Percentiles rank a stretch among this genome's conserved stretches.
These are phyloP conservation scores for Claviceps sp. DNA, from an alignment of 2,329 filamentous ascomycete genomes.

Conservation along the genomic window DNA sequence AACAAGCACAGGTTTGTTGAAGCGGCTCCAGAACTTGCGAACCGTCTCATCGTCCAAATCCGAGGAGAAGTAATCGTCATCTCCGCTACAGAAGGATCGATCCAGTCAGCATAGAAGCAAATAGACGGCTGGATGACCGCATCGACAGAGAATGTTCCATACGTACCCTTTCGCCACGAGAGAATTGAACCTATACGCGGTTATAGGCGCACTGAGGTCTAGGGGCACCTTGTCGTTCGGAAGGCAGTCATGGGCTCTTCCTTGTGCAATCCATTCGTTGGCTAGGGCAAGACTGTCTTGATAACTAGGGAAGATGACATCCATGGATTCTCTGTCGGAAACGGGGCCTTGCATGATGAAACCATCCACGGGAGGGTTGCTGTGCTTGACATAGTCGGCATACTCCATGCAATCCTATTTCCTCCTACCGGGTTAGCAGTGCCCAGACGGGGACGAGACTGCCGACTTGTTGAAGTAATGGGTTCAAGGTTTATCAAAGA, in stretches of 20 bases:
- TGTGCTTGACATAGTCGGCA: conserved; percentile 26
- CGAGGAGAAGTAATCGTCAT: conserved; percentile 82
- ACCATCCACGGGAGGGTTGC: conserved; percentile 49
- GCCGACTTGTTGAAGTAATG: background rate
- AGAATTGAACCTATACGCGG: conserved; percentile 39
- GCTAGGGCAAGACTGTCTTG: conserved; percentile 35
- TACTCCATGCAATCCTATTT: conserved; percentile 44
- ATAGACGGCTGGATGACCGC: background rate
- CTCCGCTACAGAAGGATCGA: conserved; percentile 33
- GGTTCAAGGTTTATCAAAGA: background rate
- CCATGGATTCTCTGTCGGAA: conserved; percentile 57
- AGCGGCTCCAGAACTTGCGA: conserved; percentile 48
- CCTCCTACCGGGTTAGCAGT: background rate
- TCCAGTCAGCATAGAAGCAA: background rate
- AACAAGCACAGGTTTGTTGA: conserved; percentile 48
- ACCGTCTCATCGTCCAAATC: conserved; percentile 50
- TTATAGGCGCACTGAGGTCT: conserved; percentile 30
- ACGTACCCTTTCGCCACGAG: conserved; percentile 37
- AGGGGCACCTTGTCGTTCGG: conserved; percentile 29
- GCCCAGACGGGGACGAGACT: background rate
- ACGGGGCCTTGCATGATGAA: conserved; percentile 71
- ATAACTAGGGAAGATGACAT: conserved; percentile 30
- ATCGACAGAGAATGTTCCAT: background rate
- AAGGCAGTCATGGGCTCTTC: conserved; percentile 41
- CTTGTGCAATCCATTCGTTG: conserved; percentile 39